phyloP scores from a whole-genome alignment of 108 stramenopile species.

The Skeletonema tropicum region DNA sequence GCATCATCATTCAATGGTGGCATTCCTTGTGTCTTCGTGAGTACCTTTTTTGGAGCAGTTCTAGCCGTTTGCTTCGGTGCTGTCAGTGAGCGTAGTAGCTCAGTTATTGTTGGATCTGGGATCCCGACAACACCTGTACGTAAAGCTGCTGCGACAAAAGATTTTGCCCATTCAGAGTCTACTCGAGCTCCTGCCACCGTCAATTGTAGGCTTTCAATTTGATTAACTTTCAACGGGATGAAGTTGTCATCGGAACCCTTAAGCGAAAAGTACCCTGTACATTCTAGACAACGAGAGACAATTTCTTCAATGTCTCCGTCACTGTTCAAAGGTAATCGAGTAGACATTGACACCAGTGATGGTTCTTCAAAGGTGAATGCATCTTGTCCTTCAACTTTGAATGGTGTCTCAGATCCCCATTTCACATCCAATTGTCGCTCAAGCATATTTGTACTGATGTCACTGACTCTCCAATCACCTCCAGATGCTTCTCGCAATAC shows the following conservation, averaged over 20 bases:
- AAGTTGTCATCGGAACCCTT: conserved; percentile 7
- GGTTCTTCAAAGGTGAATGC: conserved; percentile 35
- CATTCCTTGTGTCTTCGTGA: conserved; percentile 9
- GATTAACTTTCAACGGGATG: conserved; percentile 25
- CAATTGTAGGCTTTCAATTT: conserved; percentile 36
- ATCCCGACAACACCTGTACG: conserved; percentile 26
- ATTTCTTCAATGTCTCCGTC: conserved; percentile 39
- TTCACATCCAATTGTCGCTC: conserved; percentile 15
- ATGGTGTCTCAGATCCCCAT: conserved; percentile 42
- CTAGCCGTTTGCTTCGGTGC: conserved; percentile 12
- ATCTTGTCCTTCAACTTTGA: conserved; percentile 41
- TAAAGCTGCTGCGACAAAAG: conserved; percentile 35
- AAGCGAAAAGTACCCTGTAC: conserved; percentile 6
- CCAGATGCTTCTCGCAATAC: conserved; percentile 31
- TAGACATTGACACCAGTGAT: conserved; percentile 1
- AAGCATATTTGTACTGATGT: conserved; percentile 9
- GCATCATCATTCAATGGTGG: conserved; percentile 49
- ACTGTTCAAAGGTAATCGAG: conserved; percentile 32
- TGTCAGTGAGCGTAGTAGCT: conserved; percentile 33
- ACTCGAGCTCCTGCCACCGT: conserved; percentile 29
- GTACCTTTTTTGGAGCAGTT: not conserved
- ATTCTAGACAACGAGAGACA: conserved; percentile 6
- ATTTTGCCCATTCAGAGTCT: conserved; percentile 46
- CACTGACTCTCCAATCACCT: conserved; percentile 30
- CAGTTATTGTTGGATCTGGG: conserved; percentile 40